Evolutionary conservation across 352 stramenopile genomes (phyloP).

Genomic region (Pythium inflatum): DNA sequence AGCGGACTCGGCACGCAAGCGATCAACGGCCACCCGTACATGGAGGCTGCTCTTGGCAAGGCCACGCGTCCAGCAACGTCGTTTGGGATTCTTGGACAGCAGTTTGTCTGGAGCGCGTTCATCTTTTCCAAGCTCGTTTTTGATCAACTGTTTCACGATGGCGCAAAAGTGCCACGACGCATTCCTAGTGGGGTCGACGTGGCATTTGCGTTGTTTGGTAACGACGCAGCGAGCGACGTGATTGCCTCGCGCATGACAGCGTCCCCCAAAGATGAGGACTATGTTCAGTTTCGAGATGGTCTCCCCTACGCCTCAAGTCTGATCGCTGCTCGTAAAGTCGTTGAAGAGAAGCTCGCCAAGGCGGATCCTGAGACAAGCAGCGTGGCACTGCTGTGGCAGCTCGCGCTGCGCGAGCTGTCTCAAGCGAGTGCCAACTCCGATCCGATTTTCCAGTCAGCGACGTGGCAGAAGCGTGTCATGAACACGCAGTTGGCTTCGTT

Average conservation of each 20-base stretch:
- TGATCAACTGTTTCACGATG: constrained; percentile 25
- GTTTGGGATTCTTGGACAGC: constrained; percentile 32
- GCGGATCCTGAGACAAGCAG: constrained; percentile 23
- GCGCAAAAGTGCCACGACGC: constrained; percentile 25
- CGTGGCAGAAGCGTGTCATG: constrained; percentile 32
- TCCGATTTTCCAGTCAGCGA: constrained; percentile 27
- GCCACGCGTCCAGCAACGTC: constrained; percentile 17
- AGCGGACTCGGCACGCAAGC: constrained; percentile 20
- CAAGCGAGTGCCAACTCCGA: not conserved
- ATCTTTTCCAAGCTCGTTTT: constrained; percentile 38
- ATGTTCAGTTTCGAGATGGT: constrained; percentile 33
- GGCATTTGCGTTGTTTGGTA: constrained; percentile 31
- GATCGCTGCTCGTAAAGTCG: constrained; percentile 18
- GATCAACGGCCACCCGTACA: constrained; percentile 25
- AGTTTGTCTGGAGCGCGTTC: constrained; percentile 40
- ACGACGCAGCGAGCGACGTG: constrained; percentile 23
- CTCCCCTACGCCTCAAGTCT: constrained; percentile 34
- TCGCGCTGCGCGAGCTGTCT: constrained; percentile 32
- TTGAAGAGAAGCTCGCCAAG: constrained; percentile 9
- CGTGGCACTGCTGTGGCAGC: constrained; percentile 29
- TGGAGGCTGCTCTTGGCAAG: constrained; percentile 1
- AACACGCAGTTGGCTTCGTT: constrained; percentile 37
- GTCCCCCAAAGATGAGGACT: constrained; percentile 5
- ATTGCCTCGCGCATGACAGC: constrained; percentile 27
- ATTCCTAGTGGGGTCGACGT: constrained; percentile 33